Percentiles rank a stretch among this genome's conserved stretches.
These are phyloP conservation scores for Russula lepida DNA, from an alignment of 768 basidiomycete genomes.

Conservation along the genomic window DNA sequence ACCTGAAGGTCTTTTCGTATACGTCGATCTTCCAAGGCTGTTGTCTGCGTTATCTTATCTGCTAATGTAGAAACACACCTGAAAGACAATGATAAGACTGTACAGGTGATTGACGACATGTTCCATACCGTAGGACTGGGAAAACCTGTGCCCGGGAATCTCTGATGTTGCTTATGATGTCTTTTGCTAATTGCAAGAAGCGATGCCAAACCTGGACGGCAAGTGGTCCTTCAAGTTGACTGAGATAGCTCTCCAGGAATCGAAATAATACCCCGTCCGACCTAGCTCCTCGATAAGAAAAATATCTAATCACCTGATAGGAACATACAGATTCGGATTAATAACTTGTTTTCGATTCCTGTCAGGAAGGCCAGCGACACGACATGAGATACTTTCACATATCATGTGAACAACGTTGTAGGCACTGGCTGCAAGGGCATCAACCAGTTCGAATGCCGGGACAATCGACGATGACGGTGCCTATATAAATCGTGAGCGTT, in stretches of 20 bases:
- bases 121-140: slow-evolving; percentile 57
- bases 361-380: slow-evolving; percentile 49
- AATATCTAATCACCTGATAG: not conserved
- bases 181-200: slow-evolving; percentile 69
- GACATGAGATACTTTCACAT: slow-evolving; percentile 69
- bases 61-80: slow-evolving; percentile 75
- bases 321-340: slow-evolving; percentile 59
- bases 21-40: slow-evolving; percentile 83
- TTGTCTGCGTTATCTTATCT: slow-evolving; percentile 80
- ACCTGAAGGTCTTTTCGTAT: slow-evolving; percentile 87
- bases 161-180: slow-evolving; percentile 54
- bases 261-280: slow-evolving; percentile 65
- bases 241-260: slow-evolving; percentile 83
- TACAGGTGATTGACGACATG: not conserved
- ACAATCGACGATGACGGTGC: slow-evolving; percentile 22
- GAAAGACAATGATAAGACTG: slow-evolving; percentile 2
- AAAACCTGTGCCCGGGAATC: slow-evolving; percentile 68
- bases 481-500: slow-evolving; percentile 13
- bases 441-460: slow-evolving; percentile 73
- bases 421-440: slow-evolving; percentile 74
- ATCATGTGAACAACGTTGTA: slow-evolving; percentile 83
- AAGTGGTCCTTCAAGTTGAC: slow-evolving; percentile 78
- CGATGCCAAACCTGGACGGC: slow-evolving; percentile 89
- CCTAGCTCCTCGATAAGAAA: slow-evolving; percentile 32
- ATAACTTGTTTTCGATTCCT: slow-evolving; percentile 50